Evolutionary conservation across 495 filamentous ascomycete genomes (phyloP), one percentile per base, ranked within the genome.

Genomic region (Thozetella sp.): DNA sequence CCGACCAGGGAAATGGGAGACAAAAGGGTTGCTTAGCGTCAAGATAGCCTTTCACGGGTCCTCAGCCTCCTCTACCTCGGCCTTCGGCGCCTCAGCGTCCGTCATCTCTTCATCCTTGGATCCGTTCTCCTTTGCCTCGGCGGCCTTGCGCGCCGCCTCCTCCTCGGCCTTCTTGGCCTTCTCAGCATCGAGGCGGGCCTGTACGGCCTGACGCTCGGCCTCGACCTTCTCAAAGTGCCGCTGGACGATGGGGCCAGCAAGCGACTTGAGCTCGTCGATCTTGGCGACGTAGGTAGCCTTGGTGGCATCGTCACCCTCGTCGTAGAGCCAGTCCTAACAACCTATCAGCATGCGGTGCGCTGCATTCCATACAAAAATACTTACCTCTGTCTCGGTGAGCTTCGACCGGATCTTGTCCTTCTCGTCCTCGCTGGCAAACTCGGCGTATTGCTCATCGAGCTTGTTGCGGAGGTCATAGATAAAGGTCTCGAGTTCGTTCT

Each of bases 401-500:
- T 94, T 95, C 43, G 83, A 80, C 61, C 84, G 85, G 50, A 98
- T 76, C 79, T 90, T 93, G 19, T 83, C 77, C 83, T 97, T 97
- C 86, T 98, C 95, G 10, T 96, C 92, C 0, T 98, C 95, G 67
- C 80, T 91, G 62, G 92, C 89, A 64, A 97, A 92, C 51, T 93
- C 88, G 56, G 93, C 80, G 76, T 95, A 97, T 63, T 90, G 84
- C 62, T 93, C 92, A 66, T 97, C 91, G 52, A 97, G 83, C 85
- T 97, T 97, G 79, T 92, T 92, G 62, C 93, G 88, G 68, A 96
- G 82, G 66, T 97, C 92, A 76, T 99, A 99, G 81, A 98, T 97
- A 75, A 88, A 94, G 37, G 90, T 88, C 82, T 99, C 95, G 43
- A 99, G 90, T 74, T 97, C 95, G 80, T 99, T 99, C 92, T 98